Base-by-base conservation (phyloP, 768 basidiomycete genomes). In the Tricholoma matsutake region DNA sequence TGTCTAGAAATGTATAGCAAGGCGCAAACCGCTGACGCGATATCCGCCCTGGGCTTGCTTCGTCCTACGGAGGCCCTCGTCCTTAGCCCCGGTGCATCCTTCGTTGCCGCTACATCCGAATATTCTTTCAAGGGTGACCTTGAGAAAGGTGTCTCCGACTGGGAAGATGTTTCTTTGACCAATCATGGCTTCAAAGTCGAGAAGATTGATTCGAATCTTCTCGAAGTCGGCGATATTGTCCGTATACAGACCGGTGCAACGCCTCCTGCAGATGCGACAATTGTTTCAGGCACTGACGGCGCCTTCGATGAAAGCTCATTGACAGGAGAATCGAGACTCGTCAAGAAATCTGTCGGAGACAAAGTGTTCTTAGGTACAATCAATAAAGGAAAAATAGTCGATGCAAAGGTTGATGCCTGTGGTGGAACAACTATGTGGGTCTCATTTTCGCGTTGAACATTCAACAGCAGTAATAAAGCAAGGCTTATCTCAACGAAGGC, bases 231-330 rank as follows among this genome's bases (percentile, higher is more conserved):
- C 1, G 93, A 95, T 70, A 73, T 86, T 18, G 81, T 95, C 45
- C 85, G 91, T 20, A 81, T 94, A 18, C 84, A 80, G 54, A 79
- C 83, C 18, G 93, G 93, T 1, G 79, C 86, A 1, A 86, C 85
- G 1, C 93, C 92, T 6, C 88, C 93, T 14, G 85, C 86, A 1
- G 93, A 95, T 71, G 90, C 89, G 1, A 82, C 77, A 0, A 76
- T 95, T 51, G 73, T 88, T 7, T 71, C 79, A 3, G 78, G 79
- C 3, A 63, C 72, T 0, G 72, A 75, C 31, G 75, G 79, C 2
- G 71, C 75, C 0, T 92, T 95, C 63, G 91, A 94, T 65, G 93
- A 95, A 69, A 91, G 91, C 62, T 92, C 89, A 2, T 76, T 95
- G 55, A 95, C 94, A 0, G 93, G 93, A 4, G 93, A 95, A 71